A percentile compares a stretch with the other conserved stretches of the same genome.
phyloP scores from a whole-genome alignment of 495 filamentous ascomycete species.

The Daldinia bambusicola region DNA sequence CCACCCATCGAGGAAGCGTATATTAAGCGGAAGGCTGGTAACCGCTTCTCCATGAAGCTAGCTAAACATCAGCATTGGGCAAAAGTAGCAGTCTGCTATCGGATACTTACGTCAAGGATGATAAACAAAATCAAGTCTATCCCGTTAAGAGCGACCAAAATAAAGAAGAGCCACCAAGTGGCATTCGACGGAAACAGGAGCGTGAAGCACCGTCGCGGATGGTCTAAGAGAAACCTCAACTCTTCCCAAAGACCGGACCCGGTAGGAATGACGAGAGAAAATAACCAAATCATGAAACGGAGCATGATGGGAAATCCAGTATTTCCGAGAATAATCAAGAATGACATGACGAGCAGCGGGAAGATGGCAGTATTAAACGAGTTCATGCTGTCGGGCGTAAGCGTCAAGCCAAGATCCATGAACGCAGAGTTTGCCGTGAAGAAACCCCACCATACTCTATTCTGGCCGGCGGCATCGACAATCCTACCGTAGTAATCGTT shows the following conservation, averaged over 20 bases:
- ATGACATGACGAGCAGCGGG: slow-evolving; percentile 77
- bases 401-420: slow-evolving; percentile 85
- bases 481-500: slow-evolving; percentile 67
- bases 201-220: slow-evolving; percentile 94
- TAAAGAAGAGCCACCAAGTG: slow-evolving; percentile 95
- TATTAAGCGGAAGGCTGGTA: slow-evolving; percentile 68
- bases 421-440: slow-evolving; percentile 88
- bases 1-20: slow-evolving; percentile 80
- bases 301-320: slow-evolving; percentile 95
- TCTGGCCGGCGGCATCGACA: slow-evolving; percentile 69
- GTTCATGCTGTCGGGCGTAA: slow-evolving; percentile 92
- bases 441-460: slow-evolving; percentile 87
- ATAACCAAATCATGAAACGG: slow-evolving; percentile 85
- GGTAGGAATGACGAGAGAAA: slow-evolving; percentile 65
- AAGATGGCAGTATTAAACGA: slow-evolving; percentile 82
- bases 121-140: slow-evolving; percentile 90
- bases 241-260: slow-evolving; percentile 84
- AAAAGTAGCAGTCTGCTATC: background rate
- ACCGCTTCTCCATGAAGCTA: slow-evolving; percentile 76
- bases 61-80: slow-evolving; percentile 33
- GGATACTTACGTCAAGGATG: slow-evolving; percentile 78
- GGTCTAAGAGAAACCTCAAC: slow-evolving; percentile 87
- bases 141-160: slow-evolving; percentile 82
- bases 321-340: slow-evolving; percentile 91
- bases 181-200: slow-evolving; percentile 87